Conservation (phyloP, 140 eudicot genomes). For the Artemisia princeps region DNA sequence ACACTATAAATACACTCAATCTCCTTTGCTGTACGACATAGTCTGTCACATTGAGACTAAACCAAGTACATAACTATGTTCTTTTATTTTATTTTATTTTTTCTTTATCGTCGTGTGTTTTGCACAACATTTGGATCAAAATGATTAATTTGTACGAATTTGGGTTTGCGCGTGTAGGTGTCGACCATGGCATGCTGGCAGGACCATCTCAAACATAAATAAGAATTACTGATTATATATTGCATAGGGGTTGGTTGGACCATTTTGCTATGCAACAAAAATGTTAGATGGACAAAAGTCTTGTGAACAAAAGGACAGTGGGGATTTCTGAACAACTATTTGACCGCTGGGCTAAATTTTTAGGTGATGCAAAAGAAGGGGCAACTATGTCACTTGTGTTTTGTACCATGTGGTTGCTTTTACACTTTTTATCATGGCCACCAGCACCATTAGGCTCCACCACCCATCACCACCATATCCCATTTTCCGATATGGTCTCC, state of each 20-base stretch:
- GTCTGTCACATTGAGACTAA: background rate
- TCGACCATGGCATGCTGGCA: background rate
- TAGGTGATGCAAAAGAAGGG: constrained; percentile 17
- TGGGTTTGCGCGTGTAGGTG: background rate
- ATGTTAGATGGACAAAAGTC: constrained; percentile 3
- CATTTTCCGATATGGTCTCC: constrained; percentile 10
- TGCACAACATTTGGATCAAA: background rate
- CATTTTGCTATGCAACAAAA: constrained; percentile 10
- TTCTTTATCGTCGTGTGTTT: too few relatives aligned
- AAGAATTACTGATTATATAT: background rate
- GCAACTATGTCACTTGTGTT: constrained; percentile 5
- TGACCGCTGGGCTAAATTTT: constrained; percentile 8
- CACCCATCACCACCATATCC: constrained; percentile 25
- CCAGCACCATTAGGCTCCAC: constrained; percentile 25
- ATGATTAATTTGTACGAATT: background rate
- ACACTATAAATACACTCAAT: too few relatives aligned
- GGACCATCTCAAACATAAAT: too few relatives aligned
- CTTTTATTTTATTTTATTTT: too few relatives aligned
- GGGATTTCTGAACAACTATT: constrained; percentile 16
- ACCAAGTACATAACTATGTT: background rate
- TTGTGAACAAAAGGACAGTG: constrained; percentile 24
- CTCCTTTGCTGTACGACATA: too few relatives aligned
- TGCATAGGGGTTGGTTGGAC: constrained; percentile 8
- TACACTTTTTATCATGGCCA: constrained; percentile 34
- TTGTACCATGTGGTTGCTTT: constrained; percentile 41